These are phyloP conservation scores for Lentithecium fluviatile DNA, from an alignment of 495 filamentous ascomycete genomes.

Conservation along the genomic window DNA sequence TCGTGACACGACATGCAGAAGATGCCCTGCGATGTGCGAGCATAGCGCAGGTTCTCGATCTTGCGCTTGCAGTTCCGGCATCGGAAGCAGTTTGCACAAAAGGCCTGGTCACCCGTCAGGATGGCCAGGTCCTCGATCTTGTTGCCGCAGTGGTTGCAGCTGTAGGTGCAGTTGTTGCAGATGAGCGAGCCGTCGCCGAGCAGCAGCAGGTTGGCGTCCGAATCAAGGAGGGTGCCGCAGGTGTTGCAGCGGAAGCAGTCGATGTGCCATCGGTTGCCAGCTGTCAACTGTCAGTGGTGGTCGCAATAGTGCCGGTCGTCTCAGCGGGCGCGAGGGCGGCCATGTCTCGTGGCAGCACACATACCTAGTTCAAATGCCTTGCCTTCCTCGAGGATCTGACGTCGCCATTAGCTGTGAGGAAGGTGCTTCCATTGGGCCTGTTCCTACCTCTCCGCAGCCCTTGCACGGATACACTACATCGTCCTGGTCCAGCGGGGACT, in stretches of 20 bases:
- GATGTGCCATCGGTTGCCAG: constrained; percentile 98
- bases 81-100: constrained; percentile 94
- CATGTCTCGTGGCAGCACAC: constrained; percentile 33
- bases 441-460: constrained; percentile 88
- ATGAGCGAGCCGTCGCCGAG: constrained; percentile 97
- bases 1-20: constrained; percentile 99
- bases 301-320: neutral
- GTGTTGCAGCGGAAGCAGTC: constrained; percentile 99
- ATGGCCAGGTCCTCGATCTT: constrained; percentile 99
- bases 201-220: constrained; percentile 94
- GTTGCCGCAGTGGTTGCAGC: constrained; percentile 92
- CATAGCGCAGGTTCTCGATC: constrained; percentile 98
- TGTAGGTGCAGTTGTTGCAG: constrained; percentile 99
- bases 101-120: constrained; percentile 97
- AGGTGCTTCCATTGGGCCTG: neutral
- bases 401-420: constrained; percentile 30
- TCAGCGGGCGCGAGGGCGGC: constrained; percentile 11
- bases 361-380: constrained; percentile 97
- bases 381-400: constrained; percentile 91
- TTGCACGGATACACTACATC: constrained; percentile 90
- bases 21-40: constrained; percentile 94
- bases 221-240: constrained; percentile 92
- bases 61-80: constrained; percentile 98
- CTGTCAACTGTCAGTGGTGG: constrained; percentile 49
- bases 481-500: constrained; percentile 82